These are phyloP conservation scores for Umbellularia californica DNA, from an alignment of 164 flowering plant species.

Conservation along the genomic window DNA sequence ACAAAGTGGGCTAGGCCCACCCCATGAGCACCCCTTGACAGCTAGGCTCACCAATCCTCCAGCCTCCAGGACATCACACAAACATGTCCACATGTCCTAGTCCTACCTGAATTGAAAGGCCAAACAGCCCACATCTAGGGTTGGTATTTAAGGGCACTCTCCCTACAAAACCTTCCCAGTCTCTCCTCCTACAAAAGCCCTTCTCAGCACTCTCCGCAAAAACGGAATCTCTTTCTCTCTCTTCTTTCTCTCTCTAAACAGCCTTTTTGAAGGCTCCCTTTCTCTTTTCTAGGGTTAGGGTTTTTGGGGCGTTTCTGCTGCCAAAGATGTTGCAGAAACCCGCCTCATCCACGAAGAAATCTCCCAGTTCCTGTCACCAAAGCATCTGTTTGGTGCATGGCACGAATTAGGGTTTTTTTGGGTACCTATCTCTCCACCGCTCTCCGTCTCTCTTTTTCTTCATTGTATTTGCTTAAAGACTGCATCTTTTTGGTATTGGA, in stretches of 20 bases:
- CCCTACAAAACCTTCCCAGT: too few relatives aligned
- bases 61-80: too few relatives aligned
- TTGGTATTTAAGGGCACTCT: not conserved
- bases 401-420: constrained; percentile 14
- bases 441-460: not conserved
- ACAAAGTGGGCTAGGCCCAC: too few relatives aligned
- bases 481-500: not conserved
- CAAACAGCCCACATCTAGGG: not conserved
- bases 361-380: constrained; percentile 4
- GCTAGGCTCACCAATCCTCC: too few relatives aligned
- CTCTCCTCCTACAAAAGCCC: not conserved
- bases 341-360: constrained; percentile 4
- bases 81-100: too few relatives aligned
- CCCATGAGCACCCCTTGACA: too few relatives aligned
- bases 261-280: not conserved
- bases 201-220: not conserved
- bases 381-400: constrained; percentile 4
- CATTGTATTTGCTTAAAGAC: not conserved
- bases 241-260: constrained; percentile 11
- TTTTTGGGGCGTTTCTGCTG: constrained; percentile 26
- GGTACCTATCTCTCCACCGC: not conserved
- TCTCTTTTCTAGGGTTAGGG: constrained; percentile 25
- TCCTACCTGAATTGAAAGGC: too few relatives aligned
- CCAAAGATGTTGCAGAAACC: constrained; percentile 23
- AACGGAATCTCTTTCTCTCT: constrained; percentile 3